Percentiles rank a stretch among this genome's conserved stretches.
Evolutionary conservation across 768 basidiomycete genomes (phyloP).

Genomic region (Kwoniella sp.): DNA sequence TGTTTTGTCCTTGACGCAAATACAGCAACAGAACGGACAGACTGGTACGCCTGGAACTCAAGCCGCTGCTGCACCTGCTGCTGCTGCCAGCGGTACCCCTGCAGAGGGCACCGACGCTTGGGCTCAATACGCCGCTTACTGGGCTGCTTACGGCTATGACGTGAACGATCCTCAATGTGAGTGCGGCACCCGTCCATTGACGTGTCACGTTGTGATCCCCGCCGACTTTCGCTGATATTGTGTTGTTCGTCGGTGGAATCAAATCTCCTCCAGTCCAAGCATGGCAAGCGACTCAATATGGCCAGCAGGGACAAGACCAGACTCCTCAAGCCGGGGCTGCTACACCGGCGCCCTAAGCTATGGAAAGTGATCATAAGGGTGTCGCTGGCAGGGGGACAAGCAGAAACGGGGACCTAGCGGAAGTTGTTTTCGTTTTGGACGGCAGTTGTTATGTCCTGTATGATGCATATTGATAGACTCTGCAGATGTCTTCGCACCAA

Average conservation of each 20-base stretch:
- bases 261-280: conserved; percentile 42
- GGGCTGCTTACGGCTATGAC: conserved; percentile 55
- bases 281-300: conserved; percentile 52
- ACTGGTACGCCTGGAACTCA: conserved; percentile 25
- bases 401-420: not conserved
- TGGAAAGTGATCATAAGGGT: not conserved
- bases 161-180: conserved; percentile 55
- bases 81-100: conserved; percentile 34
- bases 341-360: conserved; percentile 18
- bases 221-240: not conserved
- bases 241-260: too few relatives aligned
- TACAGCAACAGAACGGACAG: conserved; percentile 32
- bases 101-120: conserved; percentile 43
- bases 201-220: too few relatives aligned
- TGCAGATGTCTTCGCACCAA: too few relatives aligned
- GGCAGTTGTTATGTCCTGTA: conserved; percentile 5
- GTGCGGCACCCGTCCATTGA: conserved; percentile 10
- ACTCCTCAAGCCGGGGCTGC: conserved; percentile 20
- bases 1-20: not conserved
- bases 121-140: conserved; percentile 53
- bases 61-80: conserved; percentile 30
- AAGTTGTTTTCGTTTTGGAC: not conserved
- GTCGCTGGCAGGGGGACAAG: not conserved
- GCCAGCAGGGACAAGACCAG: conserved; percentile 35
- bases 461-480: not conserved